phyloP scores from a whole-genome alignment of 306 rosid species.

The Glycine soja region DNA sequence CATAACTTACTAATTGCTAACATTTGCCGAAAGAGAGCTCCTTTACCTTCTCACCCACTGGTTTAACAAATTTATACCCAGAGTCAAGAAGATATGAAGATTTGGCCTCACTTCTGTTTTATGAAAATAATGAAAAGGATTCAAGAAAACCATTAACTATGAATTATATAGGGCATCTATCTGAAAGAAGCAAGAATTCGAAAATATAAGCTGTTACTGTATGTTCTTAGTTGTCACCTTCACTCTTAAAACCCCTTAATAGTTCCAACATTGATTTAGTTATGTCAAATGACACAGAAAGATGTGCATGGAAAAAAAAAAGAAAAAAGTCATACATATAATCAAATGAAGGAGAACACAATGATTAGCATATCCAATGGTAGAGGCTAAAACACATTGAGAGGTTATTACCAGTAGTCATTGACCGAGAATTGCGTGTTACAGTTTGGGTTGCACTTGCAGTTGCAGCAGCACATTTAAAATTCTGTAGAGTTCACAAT shows the following conservation, averaged over 20 bases:
- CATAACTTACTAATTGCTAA: no score
- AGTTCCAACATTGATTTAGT: slow-evolving; percentile 6
- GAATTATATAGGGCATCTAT: neutral
- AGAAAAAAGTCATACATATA: slow-evolving; percentile 12
- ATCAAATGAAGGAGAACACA: slow-evolving; percentile 10
- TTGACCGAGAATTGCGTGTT: slow-evolving; percentile 60
- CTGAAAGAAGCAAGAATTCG: neutral
- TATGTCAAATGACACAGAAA: neutral
- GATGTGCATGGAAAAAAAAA: neutral
- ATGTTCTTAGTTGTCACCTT: neutral
- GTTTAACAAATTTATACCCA: neutral
- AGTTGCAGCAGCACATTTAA: slow-evolving; percentile 55
- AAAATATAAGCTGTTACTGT: slow-evolving; percentile 3
- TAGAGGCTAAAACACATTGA: slow-evolving; percentile 3
- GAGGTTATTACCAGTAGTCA: slow-evolving; percentile 67
- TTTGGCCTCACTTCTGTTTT: neutral
- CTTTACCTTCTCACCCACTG: neutral
- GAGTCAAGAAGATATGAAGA: neutral
- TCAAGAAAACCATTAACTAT: slow-evolving; percentile 4
- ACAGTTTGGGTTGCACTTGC: slow-evolving; percentile 72
- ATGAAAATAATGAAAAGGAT: neutral
- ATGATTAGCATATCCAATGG: slow-evolving; percentile 11
- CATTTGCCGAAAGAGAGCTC: no score
- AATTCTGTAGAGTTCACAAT: slow-evolving; percentile 60
- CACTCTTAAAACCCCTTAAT: neutral